Conservation (phyloP, 2,329 filamentous ascomycete species). For the Paraphoma sp. region DNA sequence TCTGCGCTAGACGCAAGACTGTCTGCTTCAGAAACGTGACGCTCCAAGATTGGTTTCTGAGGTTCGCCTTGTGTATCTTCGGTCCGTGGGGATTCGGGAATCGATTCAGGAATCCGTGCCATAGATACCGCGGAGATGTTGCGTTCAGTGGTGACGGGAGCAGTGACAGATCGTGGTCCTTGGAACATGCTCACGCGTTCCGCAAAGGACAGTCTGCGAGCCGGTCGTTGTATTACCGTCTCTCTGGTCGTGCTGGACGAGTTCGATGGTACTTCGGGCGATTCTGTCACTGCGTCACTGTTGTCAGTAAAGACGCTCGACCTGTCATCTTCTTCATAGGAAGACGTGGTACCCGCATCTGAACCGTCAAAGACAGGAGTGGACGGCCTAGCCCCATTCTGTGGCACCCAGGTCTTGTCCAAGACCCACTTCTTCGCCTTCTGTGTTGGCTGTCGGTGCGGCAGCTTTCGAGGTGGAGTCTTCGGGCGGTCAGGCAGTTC, state of each 20-base stretch:
- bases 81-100: slow-evolving; percentile 16
- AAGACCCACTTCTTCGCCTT: slow-evolving; percentile 60
- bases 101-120: slow-evolving; percentile 28
- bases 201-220: slow-evolving; percentile 32
- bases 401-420: slow-evolving; percentile 56
- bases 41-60: slow-evolving; percentile 21
- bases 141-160: slow-evolving; percentile 16
- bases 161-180: slow-evolving; percentile 35
- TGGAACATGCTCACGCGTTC: slow-evolving; percentile 43
- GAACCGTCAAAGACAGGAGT: slow-evolving; percentile 39
- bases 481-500: slow-evolving; percentile 73
- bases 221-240: slow-evolving; percentile 15
- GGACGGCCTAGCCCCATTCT: slow-evolving; percentile 44
- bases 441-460: slow-evolving; percentile 64
- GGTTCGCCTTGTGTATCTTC: slow-evolving; percentile 8
- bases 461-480: slow-evolving; percentile 57
- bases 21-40: slow-evolving; percentile 35
- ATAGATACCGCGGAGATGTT: slow-evolving; percentile 12
- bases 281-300: slow-evolving; percentile 33
- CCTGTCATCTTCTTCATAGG: slow-evolving; percentile 44
- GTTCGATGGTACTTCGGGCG: slow-evolving; percentile 26
- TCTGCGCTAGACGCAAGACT: slow-evolving; percentile 46
- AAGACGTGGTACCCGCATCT: slow-evolving; percentile 37
- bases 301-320: slow-evolving; percentile 42
- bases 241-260: background rate